These are phyloP conservation scores for Nakazawaea wyomingensis DNA, from an alignment of 805 yeast genomes.

Conservation along the genomic window DNA sequence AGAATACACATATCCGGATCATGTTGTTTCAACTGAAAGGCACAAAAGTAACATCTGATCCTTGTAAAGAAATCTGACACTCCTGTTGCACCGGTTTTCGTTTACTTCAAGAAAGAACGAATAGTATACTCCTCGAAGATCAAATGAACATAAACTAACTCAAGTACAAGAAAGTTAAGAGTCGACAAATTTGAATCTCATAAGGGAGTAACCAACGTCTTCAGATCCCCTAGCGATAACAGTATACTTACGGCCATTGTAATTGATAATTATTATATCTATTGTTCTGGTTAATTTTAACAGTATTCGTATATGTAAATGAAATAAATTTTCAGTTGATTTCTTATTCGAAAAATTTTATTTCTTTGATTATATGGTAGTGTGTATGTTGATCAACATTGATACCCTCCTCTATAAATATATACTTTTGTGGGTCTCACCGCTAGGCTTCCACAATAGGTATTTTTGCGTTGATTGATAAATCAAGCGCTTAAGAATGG, in stretches of 20 bases:
- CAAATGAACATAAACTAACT: conserved; percentile 12
- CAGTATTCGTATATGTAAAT: not conserved
- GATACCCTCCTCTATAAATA: no score
- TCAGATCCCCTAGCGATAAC: conserved; percentile 27
- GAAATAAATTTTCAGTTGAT: no score
- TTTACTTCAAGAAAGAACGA: conserved; percentile 14
- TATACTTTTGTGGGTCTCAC: not conserved
- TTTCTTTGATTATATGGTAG: no score
- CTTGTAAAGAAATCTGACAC: no score
- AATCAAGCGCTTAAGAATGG: no score
- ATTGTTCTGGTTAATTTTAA: not conserved
- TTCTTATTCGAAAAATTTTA: no score
- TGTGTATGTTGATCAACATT: no score
- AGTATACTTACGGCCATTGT: conserved; percentile 12
- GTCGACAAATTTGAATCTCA: conserved; percentile 9
- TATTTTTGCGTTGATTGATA: not conserved
- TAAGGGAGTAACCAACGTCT: conserved; percentile 21
- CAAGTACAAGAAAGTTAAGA: conserved; percentile 3
- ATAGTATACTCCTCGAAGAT: conserved; percentile 17
- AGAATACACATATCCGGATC: conserved; percentile 14
- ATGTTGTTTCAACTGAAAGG: not conserved
- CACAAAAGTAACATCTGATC: no score
- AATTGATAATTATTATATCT: not conserved
- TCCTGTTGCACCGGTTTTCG: not conserved
- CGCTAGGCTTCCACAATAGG: not conserved